Evolutionary conservation across 1,284 basidiomycete species (phyloP), one percentile per base, ranked within the genome.

Genomic region (Chondrostereum purpureum): DNA sequence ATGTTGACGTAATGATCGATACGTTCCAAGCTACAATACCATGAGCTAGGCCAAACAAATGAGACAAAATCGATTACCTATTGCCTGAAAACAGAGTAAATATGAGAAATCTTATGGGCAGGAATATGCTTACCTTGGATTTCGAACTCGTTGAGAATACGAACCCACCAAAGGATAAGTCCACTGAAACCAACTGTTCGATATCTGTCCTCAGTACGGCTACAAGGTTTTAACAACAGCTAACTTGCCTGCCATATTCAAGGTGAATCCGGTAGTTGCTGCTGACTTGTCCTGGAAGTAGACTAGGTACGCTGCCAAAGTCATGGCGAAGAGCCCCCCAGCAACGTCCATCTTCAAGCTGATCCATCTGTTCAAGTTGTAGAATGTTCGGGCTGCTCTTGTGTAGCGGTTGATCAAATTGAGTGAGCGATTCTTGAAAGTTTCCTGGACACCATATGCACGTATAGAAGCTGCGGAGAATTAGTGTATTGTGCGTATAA

Each of bases 1-100:
- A 88, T 86, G 10, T 69, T 61, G 34, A 87, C 61, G 57, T 89
- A 91, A 20, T 76, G 75, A 56, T 85, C 75, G 43, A 91, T 82
- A 34, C 88, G 77, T 57, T 91, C 87, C 49, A 91, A 67, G 57
- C 81, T 83, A 48, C 21, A 19, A 47, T 6, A 22, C 35, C 8
- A 24, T n/a, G n/a, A n/a, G n/a, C n/a, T n/a, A n/a, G n/a, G n/a
- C n/a, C n/a, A n/a, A n/a, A n/a, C n/a, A 16, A 42, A 37, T 21
- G 12, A 45, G 31, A 51, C 27, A 6, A 10, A 17, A 19, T 19
- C 44, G 18, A n/a, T 36, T 42, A 77, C 76, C 75, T 78, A 53
- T 80, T 75, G 45, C 68, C 70, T 72, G 42, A 19, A 27, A 27
- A 39, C 35, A 40, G 40, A 47, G 46, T 36, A 33, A 33, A 31